Percentiles rank a stretch among this genome's conserved stretches.
Evolutionary conservation across 2,329 filamentous ascomycete genomes (phyloP).

Genomic region (Coniochaeta sp.): DNA sequence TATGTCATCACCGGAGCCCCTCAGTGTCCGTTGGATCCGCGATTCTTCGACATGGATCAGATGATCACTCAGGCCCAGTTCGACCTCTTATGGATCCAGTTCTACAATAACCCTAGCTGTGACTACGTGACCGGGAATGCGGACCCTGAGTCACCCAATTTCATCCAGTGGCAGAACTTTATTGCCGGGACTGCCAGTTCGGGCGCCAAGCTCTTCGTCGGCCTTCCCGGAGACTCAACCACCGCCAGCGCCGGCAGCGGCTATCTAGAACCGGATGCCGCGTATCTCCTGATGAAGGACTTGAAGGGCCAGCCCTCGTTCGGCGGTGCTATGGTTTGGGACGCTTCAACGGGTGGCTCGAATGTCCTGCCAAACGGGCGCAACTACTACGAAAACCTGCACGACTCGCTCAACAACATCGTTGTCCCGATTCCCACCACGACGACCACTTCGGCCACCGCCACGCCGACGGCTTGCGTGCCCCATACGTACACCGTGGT

Average conservation of each 20-base stretch:
- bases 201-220: conserved; percentile 29
- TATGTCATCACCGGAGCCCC: conserved; percentile 39
- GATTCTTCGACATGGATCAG: conserved; percentile 32
- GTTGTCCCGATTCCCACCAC: neutral
- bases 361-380: conserved; percentile 7
- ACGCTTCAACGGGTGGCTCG: conserved; percentile 16
- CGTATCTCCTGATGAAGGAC: conserved; percentile 13
- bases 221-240: conserved; percentile 22
- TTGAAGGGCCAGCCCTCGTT: conserved; percentile 18
- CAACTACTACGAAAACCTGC: conserved; percentile 16
- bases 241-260: conserved; percentile 13
- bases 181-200: conserved; percentile 22
- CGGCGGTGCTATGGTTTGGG: conserved; percentile 27
- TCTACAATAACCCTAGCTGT: conserved; percentile 38
- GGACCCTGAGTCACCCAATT: conserved; percentile 24
- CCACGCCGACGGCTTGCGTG: neutral
- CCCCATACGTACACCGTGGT: conserved; percentile 6
- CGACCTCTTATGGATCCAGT: conserved; percentile 36
- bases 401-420: conserved; percentile 8
- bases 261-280: conserved; percentile 15
- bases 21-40: conserved; percentile 30
- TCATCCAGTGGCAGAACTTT: conserved; percentile 23
- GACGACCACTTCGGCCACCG: conserved; percentile 6
- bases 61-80: conserved; percentile 31
- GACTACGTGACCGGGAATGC: conserved; percentile 19